phyloP scores from a whole-genome alignment of 495 filamentous ascomycete species.

The Neurospora cerealis region DNA sequence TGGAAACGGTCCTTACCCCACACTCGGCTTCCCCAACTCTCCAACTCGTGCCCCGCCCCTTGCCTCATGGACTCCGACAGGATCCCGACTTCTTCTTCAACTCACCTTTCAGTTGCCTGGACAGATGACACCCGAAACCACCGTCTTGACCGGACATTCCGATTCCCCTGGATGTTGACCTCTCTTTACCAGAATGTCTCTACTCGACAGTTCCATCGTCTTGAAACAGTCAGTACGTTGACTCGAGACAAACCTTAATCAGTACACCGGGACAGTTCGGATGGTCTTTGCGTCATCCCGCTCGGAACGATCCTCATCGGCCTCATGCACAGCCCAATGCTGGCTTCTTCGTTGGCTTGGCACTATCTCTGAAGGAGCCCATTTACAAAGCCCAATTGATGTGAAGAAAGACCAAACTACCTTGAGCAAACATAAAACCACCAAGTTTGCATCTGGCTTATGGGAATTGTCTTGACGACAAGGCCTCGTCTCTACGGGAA shows the following conservation, averaged over 20 bases:
- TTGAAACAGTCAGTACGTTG: neutral
- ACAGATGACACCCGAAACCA: neutral
- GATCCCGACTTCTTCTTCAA: neutral
- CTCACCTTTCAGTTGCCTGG: neutral
- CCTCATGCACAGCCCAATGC: neutral
- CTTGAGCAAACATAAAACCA: neutral
- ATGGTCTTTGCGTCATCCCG: neutral
- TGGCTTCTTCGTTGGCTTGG: neutral
- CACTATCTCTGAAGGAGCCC: neutral
- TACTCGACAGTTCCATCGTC: neutral
- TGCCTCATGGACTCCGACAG: neutral
- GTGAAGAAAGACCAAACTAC: neutral
- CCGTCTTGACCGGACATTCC: neutral
- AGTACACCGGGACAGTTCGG: neutral
- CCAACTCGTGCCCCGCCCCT: neutral
- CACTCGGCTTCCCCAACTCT: neutral
- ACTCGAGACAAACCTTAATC: neutral
- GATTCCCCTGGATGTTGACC: neutral
- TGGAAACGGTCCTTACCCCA: neutral
- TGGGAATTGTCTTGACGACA: neutral
- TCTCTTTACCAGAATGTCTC: neutral
- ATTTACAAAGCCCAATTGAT: neutral
- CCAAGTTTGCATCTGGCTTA: neutral
- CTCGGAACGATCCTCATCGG: neutral
- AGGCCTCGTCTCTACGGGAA: neutral